A percentile compares a stretch with the other conserved stretches of the same genome.
Conservation (phyloP, 78 protist genomes). For the Tieghemostelium lacteum region DNA sequence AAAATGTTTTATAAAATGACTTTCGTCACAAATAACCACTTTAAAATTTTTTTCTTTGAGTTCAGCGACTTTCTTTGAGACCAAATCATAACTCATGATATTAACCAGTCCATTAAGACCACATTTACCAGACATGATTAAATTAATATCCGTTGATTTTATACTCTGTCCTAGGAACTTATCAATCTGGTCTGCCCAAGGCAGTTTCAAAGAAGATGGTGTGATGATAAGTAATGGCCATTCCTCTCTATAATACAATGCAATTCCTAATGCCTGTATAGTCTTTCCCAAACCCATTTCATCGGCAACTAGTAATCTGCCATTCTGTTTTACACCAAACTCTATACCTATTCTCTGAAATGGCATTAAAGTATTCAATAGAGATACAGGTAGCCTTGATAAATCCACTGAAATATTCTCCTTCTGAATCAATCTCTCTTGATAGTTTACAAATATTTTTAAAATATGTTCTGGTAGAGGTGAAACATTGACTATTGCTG, state of each 20-base stretch:
- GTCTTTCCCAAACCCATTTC: constrained; percentile 92
- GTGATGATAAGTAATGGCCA: constrained; percentile 78
- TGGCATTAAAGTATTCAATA: constrained; percentile 50
- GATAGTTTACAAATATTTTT: background rate
- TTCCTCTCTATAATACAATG: constrained; percentile 25
- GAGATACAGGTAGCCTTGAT: constrained; percentile 16
- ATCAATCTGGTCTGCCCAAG: constrained; percentile 76
- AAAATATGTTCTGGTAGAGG: background rate
- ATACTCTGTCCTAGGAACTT: constrained; percentile 26
- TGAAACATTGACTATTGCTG: background rate
- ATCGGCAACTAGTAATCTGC: constrained; percentile 80
- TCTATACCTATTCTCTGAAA: constrained; percentile 65
- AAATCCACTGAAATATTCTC: background rate
- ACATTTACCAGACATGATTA: constrained; percentile 75
- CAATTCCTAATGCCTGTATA: constrained; percentile 71
- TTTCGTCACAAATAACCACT: constrained; percentile 85
- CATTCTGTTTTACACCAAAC: constrained; percentile 69
- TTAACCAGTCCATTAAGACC: constrained; percentile 74
- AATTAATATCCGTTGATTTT: constrained; percentile 24
- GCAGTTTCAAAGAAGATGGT: constrained; percentile 74
- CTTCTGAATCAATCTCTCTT: background rate
- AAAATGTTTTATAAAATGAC: constrained; percentile 84
- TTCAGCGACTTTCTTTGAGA: background rate
- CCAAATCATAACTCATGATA: constrained; percentile 76
- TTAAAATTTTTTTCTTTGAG: constrained; percentile 11